Evolutionary conservation across 768 basidiomycete genomes (phyloP).

Genomic region (Suillus spraguei): DNA sequence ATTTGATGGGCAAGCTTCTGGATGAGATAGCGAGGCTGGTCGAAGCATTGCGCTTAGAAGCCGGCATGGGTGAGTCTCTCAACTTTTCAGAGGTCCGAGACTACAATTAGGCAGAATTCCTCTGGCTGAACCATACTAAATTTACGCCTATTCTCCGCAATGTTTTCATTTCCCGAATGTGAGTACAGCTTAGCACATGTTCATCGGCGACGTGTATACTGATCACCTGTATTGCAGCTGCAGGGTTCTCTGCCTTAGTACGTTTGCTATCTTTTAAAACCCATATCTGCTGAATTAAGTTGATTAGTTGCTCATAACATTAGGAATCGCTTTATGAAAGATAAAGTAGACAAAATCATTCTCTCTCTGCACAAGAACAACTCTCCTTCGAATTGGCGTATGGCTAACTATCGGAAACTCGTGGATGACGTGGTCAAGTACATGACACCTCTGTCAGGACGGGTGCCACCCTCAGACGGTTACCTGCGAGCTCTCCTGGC

Average conservation of each 20-base stretch:
- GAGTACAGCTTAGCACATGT: conserved; percentile 20
- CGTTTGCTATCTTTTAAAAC: conserved; percentile 19
- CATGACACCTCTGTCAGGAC: not conserved
- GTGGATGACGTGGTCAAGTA: conserved; percentile 12
- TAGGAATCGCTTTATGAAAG: not conserved
- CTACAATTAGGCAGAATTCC: not conserved
- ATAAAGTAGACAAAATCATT: conserved; percentile 13
- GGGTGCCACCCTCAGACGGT: not conserved
- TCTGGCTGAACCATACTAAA: conserved; percentile 14
- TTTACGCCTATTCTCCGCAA: conserved; percentile 29
- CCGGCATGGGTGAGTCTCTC: conserved; percentile 27
- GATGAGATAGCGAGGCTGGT: conserved; percentile 26
- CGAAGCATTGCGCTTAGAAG: conserved; percentile 31
- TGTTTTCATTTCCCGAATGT: conserved; percentile 53
- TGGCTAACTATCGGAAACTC: conserved; percentile 16
- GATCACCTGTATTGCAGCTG: conserved; percentile 39
- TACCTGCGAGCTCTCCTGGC: conserved; percentile 20
- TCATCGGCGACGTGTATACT: not conserved
- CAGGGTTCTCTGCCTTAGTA: conserved; percentile 49
- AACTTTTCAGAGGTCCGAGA: not conserved
- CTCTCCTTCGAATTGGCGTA: conserved; percentile 2
- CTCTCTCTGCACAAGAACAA: conserved; percentile 15
- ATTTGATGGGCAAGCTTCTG: conserved; percentile 16
- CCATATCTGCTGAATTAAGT: not conserved
- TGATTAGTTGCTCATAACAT: conserved; percentile 39